These are phyloP conservation scores for Artemisia argyi DNA, from an alignment of 129 eudicot species.

Conservation along the genomic window DNA sequence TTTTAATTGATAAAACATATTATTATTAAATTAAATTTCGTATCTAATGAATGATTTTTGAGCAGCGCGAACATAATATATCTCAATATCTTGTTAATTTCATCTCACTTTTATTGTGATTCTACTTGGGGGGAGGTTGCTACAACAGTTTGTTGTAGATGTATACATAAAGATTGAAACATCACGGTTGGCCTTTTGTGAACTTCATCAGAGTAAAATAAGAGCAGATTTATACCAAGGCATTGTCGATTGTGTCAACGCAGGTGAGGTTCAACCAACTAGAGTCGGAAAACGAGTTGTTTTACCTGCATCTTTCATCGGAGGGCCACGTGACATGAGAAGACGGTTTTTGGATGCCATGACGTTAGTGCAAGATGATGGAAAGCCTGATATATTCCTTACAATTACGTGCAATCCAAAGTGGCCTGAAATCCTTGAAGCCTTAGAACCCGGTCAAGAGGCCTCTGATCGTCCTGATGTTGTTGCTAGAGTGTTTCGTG, in stretches of 20 bases:
- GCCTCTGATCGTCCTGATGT: conserved; percentile 29
- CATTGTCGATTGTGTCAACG: neutral
- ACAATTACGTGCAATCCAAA: conserved; percentile 40
- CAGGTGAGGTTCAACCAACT: neutral
- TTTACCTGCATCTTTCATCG: conserved; percentile 29
- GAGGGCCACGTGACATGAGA: conserved; percentile 37
- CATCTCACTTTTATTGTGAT: too few species aligned
- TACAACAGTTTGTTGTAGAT: conserved; percentile 20
- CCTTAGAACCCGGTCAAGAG: neutral
- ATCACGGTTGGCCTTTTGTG: neutral
- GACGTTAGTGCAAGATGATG: conserved; percentile 20
- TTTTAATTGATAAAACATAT: too few species aligned
- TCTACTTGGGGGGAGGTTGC: conserved; percentile 16
- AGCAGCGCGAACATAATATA: too few species aligned
- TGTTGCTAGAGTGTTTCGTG: conserved; percentile 3
- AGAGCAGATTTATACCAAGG: conserved; percentile 24
- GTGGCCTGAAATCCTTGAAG: conserved; percentile 21
- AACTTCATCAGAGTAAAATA: neutral
- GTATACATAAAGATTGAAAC: conserved; percentile 28
- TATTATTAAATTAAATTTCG: too few species aligned
- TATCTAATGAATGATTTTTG: too few species aligned
- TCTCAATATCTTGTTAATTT: too few species aligned
- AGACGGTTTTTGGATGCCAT: conserved; percentile 24
- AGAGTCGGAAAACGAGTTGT: conserved; percentile 22
- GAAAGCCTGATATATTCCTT: conserved; percentile 30